Base-by-base conservation (phyloP, 2,329 filamentous ascomycete genomes). In the Fusarium sp. region DNA sequence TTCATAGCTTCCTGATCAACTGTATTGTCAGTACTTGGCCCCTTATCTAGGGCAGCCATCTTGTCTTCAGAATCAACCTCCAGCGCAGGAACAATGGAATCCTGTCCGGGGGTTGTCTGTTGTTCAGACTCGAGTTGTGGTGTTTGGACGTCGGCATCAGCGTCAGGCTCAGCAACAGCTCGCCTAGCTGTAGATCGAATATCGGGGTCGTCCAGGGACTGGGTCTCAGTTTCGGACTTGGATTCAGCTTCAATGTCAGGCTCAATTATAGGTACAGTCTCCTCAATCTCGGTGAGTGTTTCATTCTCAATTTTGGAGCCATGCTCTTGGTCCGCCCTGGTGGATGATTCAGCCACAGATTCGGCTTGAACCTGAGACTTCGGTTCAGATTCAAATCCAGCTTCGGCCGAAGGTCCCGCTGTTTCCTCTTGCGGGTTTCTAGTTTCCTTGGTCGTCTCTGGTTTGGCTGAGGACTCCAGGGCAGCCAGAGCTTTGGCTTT, bases 221-320 rank as follows among this genome's bases (percentile, higher is more conserved):
- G 71, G 55, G 58, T 72, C 56, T 73, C 69, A 65, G 66, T 63
- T 71, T 74, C 62, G 56, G 58, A 66, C 68, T 75, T 71, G 50
- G 73, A 65, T 74, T 75, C 73, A 75, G 55, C 70, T 74, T 72
- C 71, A 73, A 70, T 70, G 57, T 74, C 65, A 69, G 68, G 68
- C 63, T 74, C 70, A 71, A 72, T 52, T 73, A 72, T 67, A 70
- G 62, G 68, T 63, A 77, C 74, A 64, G 61, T 67, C 65, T 76
- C 69, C 63, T 73, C 63, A 55, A 52, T 57, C 41, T 61, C 57
- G 48, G 54, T 44, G 58, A 60, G 42, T 63, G 61, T 43, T 63
- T 73, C 66, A 62, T 74, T 66, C 44, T 75, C 68, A 64, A 62
- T 58, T 44, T 67, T 64, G 53, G 58, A 24, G 52, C 61, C 68